phyloP scores from a whole-genome alignment of 495 filamentous ascomycete species.

The Penicillium ucsense region DNA sequence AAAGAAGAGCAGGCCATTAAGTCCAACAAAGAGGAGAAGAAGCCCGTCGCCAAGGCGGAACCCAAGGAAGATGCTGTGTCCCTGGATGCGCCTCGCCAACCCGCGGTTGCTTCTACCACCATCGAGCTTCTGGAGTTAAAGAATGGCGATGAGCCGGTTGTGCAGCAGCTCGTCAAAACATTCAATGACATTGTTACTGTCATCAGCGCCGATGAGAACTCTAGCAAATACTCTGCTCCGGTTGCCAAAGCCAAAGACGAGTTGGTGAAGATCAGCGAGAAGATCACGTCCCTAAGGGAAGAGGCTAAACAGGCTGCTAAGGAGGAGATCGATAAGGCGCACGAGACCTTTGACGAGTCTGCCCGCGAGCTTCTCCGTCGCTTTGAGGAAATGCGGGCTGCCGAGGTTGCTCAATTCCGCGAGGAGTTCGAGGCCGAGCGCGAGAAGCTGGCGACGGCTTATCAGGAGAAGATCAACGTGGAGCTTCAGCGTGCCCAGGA shows the following conservation, averaged over 20 bases:
- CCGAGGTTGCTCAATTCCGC: slow-evolving; percentile 69
- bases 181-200: slow-evolving; percentile 92
- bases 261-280: slow-evolving; percentile 61
- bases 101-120: slow-evolving; percentile 41
- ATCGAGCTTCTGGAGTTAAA: slow-evolving; percentile 67
- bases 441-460: slow-evolving; percentile 60
- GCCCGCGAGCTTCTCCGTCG: slow-evolving; percentile 67
- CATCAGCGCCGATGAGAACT: slow-evolving; percentile 70
- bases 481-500: slow-evolving; percentile 66
- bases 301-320: slow-evolving; percentile 61
- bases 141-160: slow-evolving; percentile 70
- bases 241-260: slow-evolving; percentile 77
- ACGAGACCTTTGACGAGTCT: slow-evolving; percentile 69
- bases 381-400: slow-evolving; percentile 58
- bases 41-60: slow-evolving; percentile 22
- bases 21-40: slow-evolving; percentile 17
- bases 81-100: slow-evolving; percentile 23
- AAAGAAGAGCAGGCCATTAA: slow-evolving; percentile 35
- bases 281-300: slow-evolving; percentile 63
- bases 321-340: slow-evolving; percentile 57
- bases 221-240: slow-evolving; percentile 61
- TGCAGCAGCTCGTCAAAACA: slow-evolving; percentile 89
- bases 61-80: slow-evolving; percentile 20
- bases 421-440: slow-evolving; percentile 87
- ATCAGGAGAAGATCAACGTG: slow-evolving; percentile 66